These are phyloP conservation scores for Coriolopsis trogii DNA, from an alignment of 1,284 basidiomycete genomes.

Conservation along the genomic window DNA sequence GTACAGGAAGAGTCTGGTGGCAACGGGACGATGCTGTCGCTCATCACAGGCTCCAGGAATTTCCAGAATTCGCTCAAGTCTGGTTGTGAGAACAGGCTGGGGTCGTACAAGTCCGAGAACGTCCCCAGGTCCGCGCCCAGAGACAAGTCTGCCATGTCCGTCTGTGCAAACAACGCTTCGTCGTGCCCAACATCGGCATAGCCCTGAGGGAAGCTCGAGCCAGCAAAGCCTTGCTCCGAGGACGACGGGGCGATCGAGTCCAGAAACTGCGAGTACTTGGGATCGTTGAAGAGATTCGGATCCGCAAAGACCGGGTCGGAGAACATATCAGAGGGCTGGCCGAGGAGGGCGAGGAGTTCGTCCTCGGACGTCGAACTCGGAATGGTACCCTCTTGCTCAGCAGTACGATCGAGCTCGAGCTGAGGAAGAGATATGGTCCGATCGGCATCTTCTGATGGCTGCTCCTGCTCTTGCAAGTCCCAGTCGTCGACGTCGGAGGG, in stretches of 20 bases:
- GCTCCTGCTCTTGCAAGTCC: conserved; percentile 13
- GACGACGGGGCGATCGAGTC: conserved; percentile 1
- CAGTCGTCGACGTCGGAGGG: conserved; percentile 33
- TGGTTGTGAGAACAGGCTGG: conserved; percentile 15
- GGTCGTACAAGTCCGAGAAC: conserved; percentile 12
- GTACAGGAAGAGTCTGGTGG: not conserved
- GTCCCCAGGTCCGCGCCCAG: not conserved
- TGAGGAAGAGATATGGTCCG: conserved; percentile 16
- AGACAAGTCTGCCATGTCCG: not conserved
- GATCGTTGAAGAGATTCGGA: conserved; percentile 7
- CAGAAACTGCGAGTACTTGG: conserved; percentile 5
- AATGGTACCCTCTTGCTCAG: not conserved
- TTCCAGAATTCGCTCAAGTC: conserved; percentile 32
- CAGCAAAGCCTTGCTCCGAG: not conserved
- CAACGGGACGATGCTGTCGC: conserved; percentile 19
- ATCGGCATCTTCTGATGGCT: conserved; percentile 4
- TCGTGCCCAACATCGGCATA: too few relatives aligned
- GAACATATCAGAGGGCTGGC: conserved; percentile 14
- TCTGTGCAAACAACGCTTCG: too few relatives aligned
- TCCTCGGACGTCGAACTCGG: conserved; percentile 14
- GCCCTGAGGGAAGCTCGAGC: too few relatives aligned
- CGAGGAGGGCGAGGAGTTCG: conserved; percentile 18
- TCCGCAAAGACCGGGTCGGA: conserved; percentile 5
- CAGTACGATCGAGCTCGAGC: conserved; percentile 10
- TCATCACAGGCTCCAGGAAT: conserved; percentile 29